A percentile compares a stretch with the other conserved stretches of the same genome.
phyloP scores from a whole-genome alignment of 2,329 filamentous ascomycete species.

The Neopestalotiopsis rosae region DNA sequence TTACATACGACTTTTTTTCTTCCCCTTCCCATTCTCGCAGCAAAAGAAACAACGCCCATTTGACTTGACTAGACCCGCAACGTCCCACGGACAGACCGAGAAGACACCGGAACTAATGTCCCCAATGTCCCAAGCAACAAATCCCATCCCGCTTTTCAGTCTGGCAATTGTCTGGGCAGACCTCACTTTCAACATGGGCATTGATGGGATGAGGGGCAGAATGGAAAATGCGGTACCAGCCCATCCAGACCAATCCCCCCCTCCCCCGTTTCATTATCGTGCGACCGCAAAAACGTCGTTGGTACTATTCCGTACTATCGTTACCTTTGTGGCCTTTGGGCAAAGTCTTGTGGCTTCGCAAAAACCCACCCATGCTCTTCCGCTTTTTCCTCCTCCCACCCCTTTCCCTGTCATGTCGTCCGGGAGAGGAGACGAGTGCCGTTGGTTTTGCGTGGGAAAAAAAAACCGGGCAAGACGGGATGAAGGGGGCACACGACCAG shows the following conservation, averaged over 20 bases:
- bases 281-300: not conserved
- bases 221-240: not conserved
- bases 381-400: no score
- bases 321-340: not conserved
- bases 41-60: not conserved
- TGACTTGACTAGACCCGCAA: not conserved
- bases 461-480: no score
- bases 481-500: no score
- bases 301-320: not conserved
- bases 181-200: not conserved
- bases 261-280: slow-evolving; percentile 14
- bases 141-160: not conserved
- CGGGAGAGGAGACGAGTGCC: no score
- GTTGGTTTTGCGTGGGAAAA: no score
- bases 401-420: no score
- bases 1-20: not conserved
- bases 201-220: not conserved
- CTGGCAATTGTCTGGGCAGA: not conserved
- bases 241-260: not conserved
- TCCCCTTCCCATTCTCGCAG: not conserved
- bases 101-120: slow-evolving; percentile 18
- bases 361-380: no score
- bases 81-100: slow-evolving; percentile 20
- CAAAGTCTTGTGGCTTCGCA: not conserved
- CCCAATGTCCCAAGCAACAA: not conserved